These are phyloP conservation scores for Gleditsia sinensis DNA, from an alignment of 306 rosid species.

Conservation along the genomic window DNA sequence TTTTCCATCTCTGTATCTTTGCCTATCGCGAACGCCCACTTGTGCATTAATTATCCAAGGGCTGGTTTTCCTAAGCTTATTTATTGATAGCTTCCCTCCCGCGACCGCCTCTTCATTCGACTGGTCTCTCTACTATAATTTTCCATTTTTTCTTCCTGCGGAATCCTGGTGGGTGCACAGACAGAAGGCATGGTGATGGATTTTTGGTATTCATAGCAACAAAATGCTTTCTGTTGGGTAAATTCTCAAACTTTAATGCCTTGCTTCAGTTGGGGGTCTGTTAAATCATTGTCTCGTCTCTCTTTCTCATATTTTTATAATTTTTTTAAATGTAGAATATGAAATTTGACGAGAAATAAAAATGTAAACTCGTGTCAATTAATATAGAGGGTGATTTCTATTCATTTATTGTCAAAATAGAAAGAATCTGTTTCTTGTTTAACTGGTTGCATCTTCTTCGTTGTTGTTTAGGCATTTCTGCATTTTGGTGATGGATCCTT, in stretches of 20 bases:
- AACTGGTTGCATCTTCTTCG: not conserved
- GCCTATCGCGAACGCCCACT: not conserved
- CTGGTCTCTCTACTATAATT: not conserved
- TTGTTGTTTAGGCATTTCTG: conserved; percentile 15
- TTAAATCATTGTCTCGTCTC: not conserved
- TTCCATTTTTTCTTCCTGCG: not conserved
- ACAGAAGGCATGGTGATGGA: conserved; percentile 33
- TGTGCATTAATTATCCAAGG: not conserved
- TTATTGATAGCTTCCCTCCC: not conserved
- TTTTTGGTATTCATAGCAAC: conserved; percentile 37
- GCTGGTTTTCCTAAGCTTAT: conserved; percentile 26
- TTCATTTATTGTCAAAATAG: conserved; percentile 14
- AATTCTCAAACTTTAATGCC: conserved; percentile 30
- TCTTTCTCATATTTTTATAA: not conserved
- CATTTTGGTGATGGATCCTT: conserved; percentile 18
- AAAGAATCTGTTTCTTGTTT: not conserved
- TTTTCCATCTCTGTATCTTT: not conserved
- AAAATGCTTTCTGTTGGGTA: conserved; percentile 82
- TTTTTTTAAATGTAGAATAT: not conserved
- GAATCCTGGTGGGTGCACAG: conserved; percentile 21
- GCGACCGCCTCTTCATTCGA: too few relatives aligned
- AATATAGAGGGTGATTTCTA: not conserved
- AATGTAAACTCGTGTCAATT: conserved; percentile 8
- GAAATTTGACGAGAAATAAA: not conserved
- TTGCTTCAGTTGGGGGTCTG: conserved; percentile 31